Percentiles rank a stretch among this genome's conserved stretches.
phyloP scores from a whole-genome alignment of 2,329 filamentous ascomycete genomes.

The Diaporthe amygdali region DNA sequence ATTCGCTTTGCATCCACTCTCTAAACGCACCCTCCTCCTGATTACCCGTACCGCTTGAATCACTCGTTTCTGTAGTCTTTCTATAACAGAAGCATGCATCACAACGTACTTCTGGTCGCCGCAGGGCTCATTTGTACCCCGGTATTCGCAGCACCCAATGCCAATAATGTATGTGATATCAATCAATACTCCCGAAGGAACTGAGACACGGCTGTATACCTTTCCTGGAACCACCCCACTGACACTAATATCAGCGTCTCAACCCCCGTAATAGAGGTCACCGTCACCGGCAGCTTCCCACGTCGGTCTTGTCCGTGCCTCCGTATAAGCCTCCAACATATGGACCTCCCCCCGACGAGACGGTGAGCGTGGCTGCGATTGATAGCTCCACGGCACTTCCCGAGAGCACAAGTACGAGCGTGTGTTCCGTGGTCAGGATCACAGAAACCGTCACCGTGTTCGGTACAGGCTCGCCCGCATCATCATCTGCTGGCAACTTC shows the following conservation, averaged over 20 bases:
- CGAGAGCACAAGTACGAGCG: not conserved
- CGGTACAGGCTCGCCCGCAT: not conserved
- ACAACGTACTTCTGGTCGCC: slow-evolving; percentile 1
- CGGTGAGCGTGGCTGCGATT: not conserved
- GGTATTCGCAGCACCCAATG: slow-evolving; percentile 6
- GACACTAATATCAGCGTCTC: not conserved
- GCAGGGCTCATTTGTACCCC: not conserved
- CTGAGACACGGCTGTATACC: not conserved
- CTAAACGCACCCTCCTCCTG: not conserved
- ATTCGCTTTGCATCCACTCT: slow-evolving; percentile 13
- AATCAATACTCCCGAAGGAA: not conserved
- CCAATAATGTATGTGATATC: not conserved
- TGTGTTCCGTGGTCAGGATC: not conserved
- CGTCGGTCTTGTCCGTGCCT: not conserved
- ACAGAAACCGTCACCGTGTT: slow-evolving; percentile 6
- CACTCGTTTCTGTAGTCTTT: slow-evolving; percentile 3
- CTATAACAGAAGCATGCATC: slow-evolving; percentile 1
- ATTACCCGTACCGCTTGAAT: not conserved
- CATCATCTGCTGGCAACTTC: not conserved
- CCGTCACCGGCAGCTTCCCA: not conserved
- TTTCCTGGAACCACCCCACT: not conserved
- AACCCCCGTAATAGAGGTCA: not conserved
- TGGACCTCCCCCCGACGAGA: not conserved
- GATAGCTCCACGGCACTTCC: not conserved
- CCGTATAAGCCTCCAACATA: not conserved